Percentiles rank a stretch among this genome's conserved stretches.
Conservation (phyloP, 305 asterid species). For the Fraxinus platypoda region DNA sequence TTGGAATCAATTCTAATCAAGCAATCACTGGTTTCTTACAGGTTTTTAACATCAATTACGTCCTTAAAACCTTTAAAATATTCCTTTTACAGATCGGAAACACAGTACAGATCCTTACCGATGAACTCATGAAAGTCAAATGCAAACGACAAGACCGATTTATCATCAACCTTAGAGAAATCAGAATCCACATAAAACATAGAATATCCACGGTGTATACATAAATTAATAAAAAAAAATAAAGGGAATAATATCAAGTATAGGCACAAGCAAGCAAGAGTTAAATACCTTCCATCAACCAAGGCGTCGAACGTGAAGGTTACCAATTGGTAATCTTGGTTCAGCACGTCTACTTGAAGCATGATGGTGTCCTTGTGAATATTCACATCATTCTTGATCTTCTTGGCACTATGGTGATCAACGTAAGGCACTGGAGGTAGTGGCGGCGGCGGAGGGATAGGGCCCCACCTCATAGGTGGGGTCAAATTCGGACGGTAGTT, state of each 20-base stretch:
- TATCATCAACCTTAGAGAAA: not conserved
- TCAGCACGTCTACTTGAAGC: constrained; percentile 55
- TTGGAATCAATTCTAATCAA: not conserved
- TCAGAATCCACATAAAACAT: not conserved
- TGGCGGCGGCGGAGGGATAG: constrained; percentile 29
- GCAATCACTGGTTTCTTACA: not conserved
- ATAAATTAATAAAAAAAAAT: not conserved
- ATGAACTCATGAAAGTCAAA: constrained; percentile 15
- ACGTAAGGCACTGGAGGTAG: constrained; percentile 63
- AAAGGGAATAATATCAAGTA: not conserved
- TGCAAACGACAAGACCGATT: not conserved
- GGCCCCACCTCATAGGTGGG: constrained; percentile 42
- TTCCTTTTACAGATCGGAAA: not conserved
- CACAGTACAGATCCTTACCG: not conserved
- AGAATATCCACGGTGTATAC: not conserved
- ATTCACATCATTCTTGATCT: constrained; percentile 85
- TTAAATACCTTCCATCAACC: constrained; percentile 76
- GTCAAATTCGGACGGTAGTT: constrained; percentile 37
- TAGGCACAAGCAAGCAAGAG: not conserved
- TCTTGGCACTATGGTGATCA: constrained; percentile 79
- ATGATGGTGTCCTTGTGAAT: constrained; percentile 72
- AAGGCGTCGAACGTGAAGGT: constrained; percentile 83
- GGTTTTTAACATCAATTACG: not conserved
- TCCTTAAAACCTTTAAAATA: constrained; percentile 1
- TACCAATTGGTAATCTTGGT: constrained; percentile 61